phyloP scores from a whole-genome alignment of 1,284 basidiomycete species.

The Heterobasidion parviporum region DNA sequence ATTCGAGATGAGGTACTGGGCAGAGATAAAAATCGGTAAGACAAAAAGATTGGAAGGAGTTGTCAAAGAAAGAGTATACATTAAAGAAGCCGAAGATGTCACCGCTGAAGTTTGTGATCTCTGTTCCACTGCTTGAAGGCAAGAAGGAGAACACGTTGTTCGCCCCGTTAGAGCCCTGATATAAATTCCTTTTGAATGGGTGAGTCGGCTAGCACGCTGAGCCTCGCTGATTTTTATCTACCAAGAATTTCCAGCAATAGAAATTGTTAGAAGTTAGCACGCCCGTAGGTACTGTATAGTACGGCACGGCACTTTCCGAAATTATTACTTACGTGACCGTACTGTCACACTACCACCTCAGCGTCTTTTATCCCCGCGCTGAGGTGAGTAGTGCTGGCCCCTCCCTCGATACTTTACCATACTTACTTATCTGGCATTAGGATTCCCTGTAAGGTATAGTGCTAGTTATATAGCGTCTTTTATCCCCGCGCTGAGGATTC shows the following conservation, averaged over 20 bases:
- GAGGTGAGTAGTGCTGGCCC: no score
- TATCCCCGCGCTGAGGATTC: no score
- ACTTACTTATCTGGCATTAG: no score
- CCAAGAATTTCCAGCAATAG: slow-evolving; percentile 46
- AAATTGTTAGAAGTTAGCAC: no score
- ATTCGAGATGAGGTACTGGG: slow-evolving; percentile 42
- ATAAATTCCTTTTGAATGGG: slow-evolving; percentile 34
- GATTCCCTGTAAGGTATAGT: no score
- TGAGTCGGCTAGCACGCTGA: background rate
- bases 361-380: no score
- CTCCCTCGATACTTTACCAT: no score
- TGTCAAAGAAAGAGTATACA: slow-evolving; percentile 21
- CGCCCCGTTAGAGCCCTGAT: slow-evolving; percentile 46
- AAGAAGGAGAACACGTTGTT: slow-evolving; percentile 63
- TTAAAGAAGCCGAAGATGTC: slow-evolving; percentile 49
- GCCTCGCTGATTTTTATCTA: slow-evolving; percentile 12
- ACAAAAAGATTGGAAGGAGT: background rate
- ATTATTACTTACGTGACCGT: no score
- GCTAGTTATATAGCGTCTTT: no score
- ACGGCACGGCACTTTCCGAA: no score
- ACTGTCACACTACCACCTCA: no score
- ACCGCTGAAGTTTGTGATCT: slow-evolving; percentile 41
- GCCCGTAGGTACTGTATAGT: no score
- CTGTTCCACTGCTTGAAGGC: slow-evolving; percentile 26
- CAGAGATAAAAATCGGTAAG: background rate